Percentiles rank a stretch among this genome's conserved stretches.
Conservation (phyloP, 2,329 filamentous ascomycete species). For the Ceratocystis ficicola region DNA sequence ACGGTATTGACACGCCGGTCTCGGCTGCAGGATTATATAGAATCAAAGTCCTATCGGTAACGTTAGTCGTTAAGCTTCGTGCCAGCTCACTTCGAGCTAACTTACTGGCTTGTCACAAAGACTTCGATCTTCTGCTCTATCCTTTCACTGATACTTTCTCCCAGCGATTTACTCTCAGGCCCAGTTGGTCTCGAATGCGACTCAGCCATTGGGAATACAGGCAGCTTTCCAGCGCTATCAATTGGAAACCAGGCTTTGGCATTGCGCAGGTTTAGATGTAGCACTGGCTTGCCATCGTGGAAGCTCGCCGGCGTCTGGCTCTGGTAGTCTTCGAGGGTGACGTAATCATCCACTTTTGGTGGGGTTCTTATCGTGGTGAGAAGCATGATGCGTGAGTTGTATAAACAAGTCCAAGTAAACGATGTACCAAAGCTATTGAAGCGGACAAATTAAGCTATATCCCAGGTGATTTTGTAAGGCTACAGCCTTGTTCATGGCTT, state of each 20-base stretch:
- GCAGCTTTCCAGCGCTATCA: conserved; percentile 43
- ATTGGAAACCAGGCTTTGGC: conserved; percentile 47
- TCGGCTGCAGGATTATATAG: conserved; percentile 49
- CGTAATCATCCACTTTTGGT: conserved; percentile 49
- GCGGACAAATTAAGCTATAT: background rate
- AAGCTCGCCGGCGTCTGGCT: conserved; percentile 61
- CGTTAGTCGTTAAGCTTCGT: background rate
- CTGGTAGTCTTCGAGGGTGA: conserved; percentile 55
- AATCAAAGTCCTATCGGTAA: conserved; percentile 36
- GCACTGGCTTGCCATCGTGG: conserved; percentile 56
- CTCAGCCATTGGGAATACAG: conserved; percentile 37
- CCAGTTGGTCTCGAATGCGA: conserved; percentile 29
- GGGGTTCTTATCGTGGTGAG: conserved; percentile 45
- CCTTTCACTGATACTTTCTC: conserved; percentile 30
- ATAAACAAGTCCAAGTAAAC: conserved; percentile 19
- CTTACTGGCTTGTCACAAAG: conserved; percentile 48
- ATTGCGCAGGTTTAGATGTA: conserved; percentile 49
- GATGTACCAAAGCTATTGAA: background rate
- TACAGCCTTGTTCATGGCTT: conserved; percentile 15
- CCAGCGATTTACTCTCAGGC: conserved; percentile 26
- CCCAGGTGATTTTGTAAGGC: conserved; percentile 11
- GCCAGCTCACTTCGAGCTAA: background rate
- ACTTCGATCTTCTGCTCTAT: conserved; percentile 42
- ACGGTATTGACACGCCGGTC: conserved; percentile 56
- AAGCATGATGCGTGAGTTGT: conserved; percentile 25